Evolutionary conservation across 148 eudicot species (phyloP), one percentile per base, ranked within the genome.

Genomic region (Persicaria tinctoria): DNA sequence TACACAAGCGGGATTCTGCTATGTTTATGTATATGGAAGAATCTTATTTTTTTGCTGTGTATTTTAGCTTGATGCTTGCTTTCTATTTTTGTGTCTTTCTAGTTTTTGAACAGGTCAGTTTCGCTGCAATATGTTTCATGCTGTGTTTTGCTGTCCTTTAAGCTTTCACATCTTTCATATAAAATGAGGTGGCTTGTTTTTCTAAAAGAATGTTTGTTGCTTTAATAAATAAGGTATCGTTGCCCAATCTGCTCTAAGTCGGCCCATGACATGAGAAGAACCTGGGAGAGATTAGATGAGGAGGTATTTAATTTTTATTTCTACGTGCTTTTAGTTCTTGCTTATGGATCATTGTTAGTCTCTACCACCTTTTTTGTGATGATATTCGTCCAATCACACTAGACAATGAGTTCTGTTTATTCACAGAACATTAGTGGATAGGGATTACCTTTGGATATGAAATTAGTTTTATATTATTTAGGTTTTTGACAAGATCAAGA

Each of bases 201-300:
- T 13, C 48, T 66, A 66, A 66, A 66, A 66, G 70, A 66, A 38
- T 66, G 56, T 68, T 14, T 41, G n/a, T 45, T 46, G 45, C 47
- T 32, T 64, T 74, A 70, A 51, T 70, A 63, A 64, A 77, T 38
- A 70, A 93, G 98, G 85, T 93, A 93, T 74, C 93, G 98, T 23
- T 93, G 98, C 77, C 98, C 98, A 74, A 80, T 93, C 62, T 93
- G 98, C 87, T 91, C 84, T 46, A 93, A 91, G 85, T 84, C 98
- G 9, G 69, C 79, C 55, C 3, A 51, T 38, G 76, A 91, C 86
- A 89, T 93, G 98, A 70, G 89, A 49, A 63, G 49, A 59, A 56
- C 81, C 5, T 93, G 98, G 98, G 76, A 78, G 83, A 82, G 84
- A 79, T 72, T 93, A 77, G 92, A 93, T 50, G 77, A 77, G 75